These are phyloP conservation scores for Chlorella sp. DNA, from an alignment of 139 green algal species.

Conservation along the genomic window DNA sequence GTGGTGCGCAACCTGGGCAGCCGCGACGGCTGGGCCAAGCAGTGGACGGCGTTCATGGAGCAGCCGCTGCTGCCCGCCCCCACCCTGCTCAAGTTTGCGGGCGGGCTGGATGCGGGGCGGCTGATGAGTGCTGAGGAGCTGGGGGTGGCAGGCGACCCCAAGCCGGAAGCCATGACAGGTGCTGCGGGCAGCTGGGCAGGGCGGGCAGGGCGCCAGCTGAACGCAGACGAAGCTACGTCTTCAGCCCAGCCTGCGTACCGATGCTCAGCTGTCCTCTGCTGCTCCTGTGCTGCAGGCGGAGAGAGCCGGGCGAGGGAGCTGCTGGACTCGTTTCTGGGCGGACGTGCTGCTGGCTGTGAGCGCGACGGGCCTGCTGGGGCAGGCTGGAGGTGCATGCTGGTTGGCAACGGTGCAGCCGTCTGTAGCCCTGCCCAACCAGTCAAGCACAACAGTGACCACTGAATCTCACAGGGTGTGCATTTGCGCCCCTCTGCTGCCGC, in stretches of 20 bases:
- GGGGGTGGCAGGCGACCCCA: not conserved
- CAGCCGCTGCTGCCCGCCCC: not conserved
- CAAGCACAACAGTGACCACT: too few relatives aligned
- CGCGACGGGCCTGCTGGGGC: too few relatives aligned
- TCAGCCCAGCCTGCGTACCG: too few relatives aligned
- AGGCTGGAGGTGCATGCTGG: too few relatives aligned
- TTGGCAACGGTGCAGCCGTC: too few relatives aligned
- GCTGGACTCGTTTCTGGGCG: slow-evolving; percentile 1
- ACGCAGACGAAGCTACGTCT: too few relatives aligned
- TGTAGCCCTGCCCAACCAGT: too few relatives aligned
- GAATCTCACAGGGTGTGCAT: too few relatives aligned
- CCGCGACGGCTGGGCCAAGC: slow-evolving; percentile 15
- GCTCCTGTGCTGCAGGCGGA: not conserved
- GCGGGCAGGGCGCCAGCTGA: too few relatives aligned
- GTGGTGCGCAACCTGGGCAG: not conserved
- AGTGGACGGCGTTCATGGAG: slow-evolving; percentile 4
- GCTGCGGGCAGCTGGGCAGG: too few relatives aligned
- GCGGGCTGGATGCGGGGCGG: not conserved
- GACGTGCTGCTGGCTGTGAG: not conserved
- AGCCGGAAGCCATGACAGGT: slow-evolving; percentile 15
- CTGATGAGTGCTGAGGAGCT: not conserved
- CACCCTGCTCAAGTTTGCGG: not conserved
- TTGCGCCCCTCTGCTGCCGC: too few relatives aligned
- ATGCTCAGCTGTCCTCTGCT: too few relatives aligned
- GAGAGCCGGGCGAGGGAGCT: not conserved